Evolutionary conservation across 225 moss, liverwort and hornwort species (phyloP), one percentile per base, ranked within the genome.

Genomic region (Marchantia polymorpha): DNA sequence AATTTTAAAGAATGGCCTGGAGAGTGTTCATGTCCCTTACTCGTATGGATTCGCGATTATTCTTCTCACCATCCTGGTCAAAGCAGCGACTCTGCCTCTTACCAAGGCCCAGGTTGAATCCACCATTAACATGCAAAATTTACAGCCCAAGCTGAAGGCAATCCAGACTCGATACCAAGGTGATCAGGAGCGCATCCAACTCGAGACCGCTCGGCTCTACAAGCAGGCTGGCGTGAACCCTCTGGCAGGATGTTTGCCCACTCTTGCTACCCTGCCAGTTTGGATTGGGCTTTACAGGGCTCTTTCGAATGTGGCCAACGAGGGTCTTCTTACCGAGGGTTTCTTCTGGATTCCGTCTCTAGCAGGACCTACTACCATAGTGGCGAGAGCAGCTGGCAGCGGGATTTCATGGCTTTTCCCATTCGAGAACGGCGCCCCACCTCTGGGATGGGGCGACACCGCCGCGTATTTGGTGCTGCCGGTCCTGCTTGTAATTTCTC

Each of bases 281-380:
- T 99, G 99, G 99, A 99, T 99, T 76, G 99, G 99, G 72, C 84
- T 99, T 10, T 99, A 99, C 81, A 86, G 99, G 72, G 99, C 99
- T 48, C 85, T 99, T 22, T 99, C 99, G 31, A 99, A 99, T 86
- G 99, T 99, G 54, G 99, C 99, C 7, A 99, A 99, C 63, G 99
- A 99, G 90, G 99, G 99, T 27, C 90, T 95, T 85, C 77, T 99
- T 75, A 95, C 94, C 8, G 99, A 99, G 81, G 99, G 99, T 8
- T 99, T 99, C 82, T 99, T 99, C 87, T 99, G 99, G 99, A 95
- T 99, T 83, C 99, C 99, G 27, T 99, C 99, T 30, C 85, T 99
- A 78, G 90, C 92, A 46, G 99, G 99, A 52, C 99, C 99, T 47
- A 99, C 94, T 20, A 99, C 91, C 39, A 89, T 99, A 82, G 88